Evolutionary conservation across 75 land plant genomes (phyloP), one percentile per base, ranked within the genome.

Genomic region (Cupressus sempervirens): DNA sequence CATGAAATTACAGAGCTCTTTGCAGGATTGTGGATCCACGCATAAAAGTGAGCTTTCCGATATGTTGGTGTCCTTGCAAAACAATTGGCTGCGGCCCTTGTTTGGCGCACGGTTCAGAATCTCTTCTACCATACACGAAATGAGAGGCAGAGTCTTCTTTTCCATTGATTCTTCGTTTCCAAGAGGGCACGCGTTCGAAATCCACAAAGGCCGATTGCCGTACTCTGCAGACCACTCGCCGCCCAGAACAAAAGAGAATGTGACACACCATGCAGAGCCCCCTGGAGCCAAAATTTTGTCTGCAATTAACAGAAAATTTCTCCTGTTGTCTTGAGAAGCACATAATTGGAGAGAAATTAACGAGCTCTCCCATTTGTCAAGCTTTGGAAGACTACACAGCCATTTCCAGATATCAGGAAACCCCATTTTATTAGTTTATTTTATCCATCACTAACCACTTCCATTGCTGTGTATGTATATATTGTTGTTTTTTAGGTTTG

Each of bases 61-160:
- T 54, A 86, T 86, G 8, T 82, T 82, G 20, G 82, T 53, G 35
- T 84, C 84, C 76, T 40, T 84, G 14, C 85, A 81, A 16, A 82
- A 52, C 2, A 84, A 81, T 82, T 82, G 43, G 80, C 35, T 90
- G 26, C 58, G 54, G 2, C 76, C 86, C 13, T 84, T 38, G 1
- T 82, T 80, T 32, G 93, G 94, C 0, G 93, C 84, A 0, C 84
- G 89, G 70, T 85, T 35, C 14, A 88, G 62, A 81, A 87, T 88
- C 45, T 93, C 92, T 26, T 86, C 85, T 40, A 91, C 83, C 11
- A 93, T 88, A 45, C 90, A 91, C 14, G 84, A 72, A 3, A 93
- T 53, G 14, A 93, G 88, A 6, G 89, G 90, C 45, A 86, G 83
- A 20, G 46, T 41, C 81, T 79, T 79, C 50, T 79, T 79, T 12